These are phyloP conservation scores for Chaetomium tenue DNA, from an alignment of 495 filamentous ascomycete species.

Conservation along the genomic window DNA sequence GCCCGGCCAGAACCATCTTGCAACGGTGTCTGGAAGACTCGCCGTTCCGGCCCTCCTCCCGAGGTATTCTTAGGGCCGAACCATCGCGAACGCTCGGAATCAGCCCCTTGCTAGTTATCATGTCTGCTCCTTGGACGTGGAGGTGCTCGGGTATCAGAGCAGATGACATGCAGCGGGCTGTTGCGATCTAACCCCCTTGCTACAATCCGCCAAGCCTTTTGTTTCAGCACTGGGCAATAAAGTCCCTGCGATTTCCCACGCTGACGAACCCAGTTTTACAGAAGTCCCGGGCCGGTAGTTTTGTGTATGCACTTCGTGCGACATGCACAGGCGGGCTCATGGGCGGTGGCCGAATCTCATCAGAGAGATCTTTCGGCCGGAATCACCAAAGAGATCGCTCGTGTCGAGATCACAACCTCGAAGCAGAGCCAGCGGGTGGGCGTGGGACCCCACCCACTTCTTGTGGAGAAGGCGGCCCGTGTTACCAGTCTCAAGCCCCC, in stretches of 20 bases:
- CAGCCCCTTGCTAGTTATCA: too few species aligned
- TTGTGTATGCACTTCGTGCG: not conserved
- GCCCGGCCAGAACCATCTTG: not conserved
- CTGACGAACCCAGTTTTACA: not conserved
- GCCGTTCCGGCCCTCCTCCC: constrained; percentile 7
- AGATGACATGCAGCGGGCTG: constrained; percentile 9
- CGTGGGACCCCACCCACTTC: not conserved
- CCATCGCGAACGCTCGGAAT: not conserved
- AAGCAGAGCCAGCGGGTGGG: not conserved
- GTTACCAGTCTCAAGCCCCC: constrained; percentile 1
- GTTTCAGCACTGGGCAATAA: not conserved
- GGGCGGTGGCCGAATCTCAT: not conserved
- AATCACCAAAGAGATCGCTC: not conserved
- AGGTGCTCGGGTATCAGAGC: constrained; percentile 3
- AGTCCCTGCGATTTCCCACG: not conserved
- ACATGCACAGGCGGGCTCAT: not conserved
- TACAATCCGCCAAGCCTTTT: not conserved
- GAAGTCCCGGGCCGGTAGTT: not conserved
- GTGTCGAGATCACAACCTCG: not conserved
- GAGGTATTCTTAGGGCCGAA: not conserved
- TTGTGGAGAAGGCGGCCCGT: not conserved
- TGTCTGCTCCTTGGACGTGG: not conserved
- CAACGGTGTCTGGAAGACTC: not conserved
- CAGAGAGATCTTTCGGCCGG: not conserved
- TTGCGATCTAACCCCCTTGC: not conserved